Evolutionary conservation across 1,139 yeast species (phyloP), one percentile per base, ranked within the genome.

Genomic region (Sugiyamaella xylanicola): DNA sequence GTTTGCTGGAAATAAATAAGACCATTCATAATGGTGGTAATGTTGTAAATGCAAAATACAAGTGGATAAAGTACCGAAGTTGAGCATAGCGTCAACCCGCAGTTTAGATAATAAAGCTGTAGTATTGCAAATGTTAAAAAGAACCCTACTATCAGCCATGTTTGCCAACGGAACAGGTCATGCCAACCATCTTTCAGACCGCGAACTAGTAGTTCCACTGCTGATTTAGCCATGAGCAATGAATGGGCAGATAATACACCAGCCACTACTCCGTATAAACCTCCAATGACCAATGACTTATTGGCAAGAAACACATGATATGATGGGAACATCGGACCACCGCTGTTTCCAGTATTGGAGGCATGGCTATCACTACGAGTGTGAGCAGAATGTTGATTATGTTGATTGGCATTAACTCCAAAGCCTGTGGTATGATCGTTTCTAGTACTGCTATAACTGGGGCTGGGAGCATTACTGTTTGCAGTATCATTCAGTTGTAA

Each of bases 161-260:
- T 66, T 59, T 73, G 74, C 67, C 69, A 69, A 16, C 71, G 62
- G 40, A 65, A 54, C 17, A 74, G 65, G 55, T 75, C 77, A 25
- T 62, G 60, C 66, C 61, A 68, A 32, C 57, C 68, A 55, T 73
- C 60, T 59, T 64, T 59, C 45, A 72, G 50, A 1, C 74, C 72
- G 20, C 71, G 64, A 8, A 73, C 64, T 3, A 86, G 70, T 17
- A 87, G 82, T 65, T 89, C 96, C 15, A 90, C 87, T 0, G 89
- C 80, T 1, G 92, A 83, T 69, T 91, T 91, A 27, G 97, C 96
- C 73, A 89, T 80, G 53, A 91, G 76, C 56, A 91, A 79, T 0
- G 96, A 87, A 68, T 89, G 96, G 0, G 96, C 96, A 0, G 96
- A 87, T 51, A 90, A 74, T 0, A 86, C 81, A 1, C 97, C 97